Conservation (phyloP, 176 grass and related monocot species). For the Miscanthus lutarioriparius region DNA sequence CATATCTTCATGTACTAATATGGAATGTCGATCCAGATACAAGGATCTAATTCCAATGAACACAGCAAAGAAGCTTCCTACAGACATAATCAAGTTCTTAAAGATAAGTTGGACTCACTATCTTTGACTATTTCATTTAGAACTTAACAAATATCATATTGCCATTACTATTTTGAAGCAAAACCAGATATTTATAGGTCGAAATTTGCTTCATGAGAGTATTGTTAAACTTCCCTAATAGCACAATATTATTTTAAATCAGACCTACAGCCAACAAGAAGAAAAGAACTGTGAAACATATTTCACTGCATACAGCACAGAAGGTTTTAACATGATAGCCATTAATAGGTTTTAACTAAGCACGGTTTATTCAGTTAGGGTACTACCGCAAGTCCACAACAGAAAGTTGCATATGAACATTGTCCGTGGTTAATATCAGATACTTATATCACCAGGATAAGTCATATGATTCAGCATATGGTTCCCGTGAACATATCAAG, state of each 20-base stretch:
- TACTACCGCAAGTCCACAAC: background rate
- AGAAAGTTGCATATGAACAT: background rate
- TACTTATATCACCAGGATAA: conserved; percentile 4
- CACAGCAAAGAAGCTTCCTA: conserved; percentile 14
- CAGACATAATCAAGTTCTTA: conserved; percentile 18
- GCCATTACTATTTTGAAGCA: conserved; percentile 1
- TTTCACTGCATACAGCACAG: background rate
- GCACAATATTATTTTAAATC: background rate
- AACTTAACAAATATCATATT: conserved; percentile 1
- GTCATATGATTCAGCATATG: background rate
- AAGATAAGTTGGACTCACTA: conserved; percentile 9
- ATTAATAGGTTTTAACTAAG: conserved; percentile 13
- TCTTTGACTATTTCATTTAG: conserved; percentile 20
- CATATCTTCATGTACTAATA: conserved; percentile 9
- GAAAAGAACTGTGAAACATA: background rate
- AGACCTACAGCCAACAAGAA: background rate
- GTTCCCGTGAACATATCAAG: background rate
- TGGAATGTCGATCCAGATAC: conserved; percentile 5
- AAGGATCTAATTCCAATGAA: conserved; percentile 5
- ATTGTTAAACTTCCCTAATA: conserved; percentile 10
- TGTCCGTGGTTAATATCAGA: conserved; percentile 14
- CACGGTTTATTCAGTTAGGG: conserved; percentile 9
- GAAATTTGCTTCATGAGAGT: conserved; percentile 5
- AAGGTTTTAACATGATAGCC: conserved; percentile 14
- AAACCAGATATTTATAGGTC: conserved; percentile 7